Evolutionary conservation across 1,284 basidiomycete species (phyloP), one percentile per base, ranked within the genome.

Genomic region (Sporisorium exsertum): DNA sequence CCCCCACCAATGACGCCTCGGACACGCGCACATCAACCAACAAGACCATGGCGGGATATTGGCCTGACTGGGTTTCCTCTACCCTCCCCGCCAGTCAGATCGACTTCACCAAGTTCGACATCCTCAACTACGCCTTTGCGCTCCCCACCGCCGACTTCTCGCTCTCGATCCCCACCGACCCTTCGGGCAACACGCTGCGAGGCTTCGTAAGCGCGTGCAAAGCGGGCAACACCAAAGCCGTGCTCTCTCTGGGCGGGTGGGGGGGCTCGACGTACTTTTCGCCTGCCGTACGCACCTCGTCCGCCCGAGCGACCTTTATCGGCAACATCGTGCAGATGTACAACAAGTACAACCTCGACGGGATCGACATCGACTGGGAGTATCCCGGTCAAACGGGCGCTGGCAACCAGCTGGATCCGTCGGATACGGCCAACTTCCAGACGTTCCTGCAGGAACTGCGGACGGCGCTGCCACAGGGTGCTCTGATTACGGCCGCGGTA

Each of bases 301-400:
- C 69, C 1, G 56, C 71, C 6, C 64, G 78, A 6, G 12, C 64
- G 4, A 66, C 61, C 6, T 81, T 81, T 37, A 64, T 80, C 58
- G 13, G 13, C 7, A 75, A 67, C 58, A 68, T 81, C 33, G 81
- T 82, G 2, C 87, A 87, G 26, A 80, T 83, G 4, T 85, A 89
- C 58, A 87, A 86, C 60, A 55, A 88, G 53, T 89, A 88, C 72
- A 81, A 86, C 16, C 81, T 90, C 16, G 88, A 91, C 67, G 90
- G 89, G 22, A 83, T 90, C 42, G 90, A 90, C 61, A 86, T 90
- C 20, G 89, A 90, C 78, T 90, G 89, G 71, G 89, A 90, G 85
- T 89, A 70, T 32, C 65, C 67, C n/a, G 40, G 51, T 22, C 54
- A 64, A 24, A 32, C 55, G 9, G 62, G 53, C 3, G 40, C 58